Evolutionary conservation across 2,329 filamentous ascomycete species (phyloP), one percentile per base, ranked within the genome.

Genomic region (Ophiostoma sp.): DNA sequence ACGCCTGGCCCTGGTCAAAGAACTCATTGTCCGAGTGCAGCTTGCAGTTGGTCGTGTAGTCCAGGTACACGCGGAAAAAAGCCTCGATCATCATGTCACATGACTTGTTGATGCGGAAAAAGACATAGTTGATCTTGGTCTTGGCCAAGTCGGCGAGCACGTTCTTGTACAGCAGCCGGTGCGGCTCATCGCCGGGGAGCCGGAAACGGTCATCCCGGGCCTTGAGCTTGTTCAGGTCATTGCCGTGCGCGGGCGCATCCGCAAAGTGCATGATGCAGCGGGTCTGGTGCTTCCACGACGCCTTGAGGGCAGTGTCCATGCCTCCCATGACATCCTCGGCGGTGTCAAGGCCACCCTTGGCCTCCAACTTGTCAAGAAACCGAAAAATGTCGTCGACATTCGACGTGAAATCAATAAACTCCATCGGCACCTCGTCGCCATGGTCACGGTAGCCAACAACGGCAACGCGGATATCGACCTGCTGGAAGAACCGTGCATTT

Each of bases 391-490:
- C 1, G 68, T 74, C 73, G 3, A 69, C 68, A 10, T 71, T 69
- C 8, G 72, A 23, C 0, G 77, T 79, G 66, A 79, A 79, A 68
- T 79, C 77, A 20, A 78, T 77, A 36, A 76, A 75, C 69, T 79
- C 70, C 27, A 77, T 72, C 64, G 75, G 74, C 31, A 71, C 68
- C 1, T 41, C 27, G 70, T 77, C 75, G 0, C 52, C 57, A 68
- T 80, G 79, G 68, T 80, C 79, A 41, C 77, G 80, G 72, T 80
- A 80, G 0, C 75, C 75, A 0, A 80, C 79, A 0, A 80, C 76
- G 0, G 77, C 78, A 1, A 80, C 74, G 0, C 78, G 77, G 0
- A 80, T 74, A 33, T 79, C 75, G 0, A 78, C 76, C 33, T 79
- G 76, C 35, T 79, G 74, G 68, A 79, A 73, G 68, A 80, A 79